A percentile compares a stretch with the other conserved stretches of the same genome.
These are phyloP conservation scores for Gremmenia infestans DNA, from an alignment of 2,329 filamentous ascomycete species.

Conservation along the genomic window DNA sequence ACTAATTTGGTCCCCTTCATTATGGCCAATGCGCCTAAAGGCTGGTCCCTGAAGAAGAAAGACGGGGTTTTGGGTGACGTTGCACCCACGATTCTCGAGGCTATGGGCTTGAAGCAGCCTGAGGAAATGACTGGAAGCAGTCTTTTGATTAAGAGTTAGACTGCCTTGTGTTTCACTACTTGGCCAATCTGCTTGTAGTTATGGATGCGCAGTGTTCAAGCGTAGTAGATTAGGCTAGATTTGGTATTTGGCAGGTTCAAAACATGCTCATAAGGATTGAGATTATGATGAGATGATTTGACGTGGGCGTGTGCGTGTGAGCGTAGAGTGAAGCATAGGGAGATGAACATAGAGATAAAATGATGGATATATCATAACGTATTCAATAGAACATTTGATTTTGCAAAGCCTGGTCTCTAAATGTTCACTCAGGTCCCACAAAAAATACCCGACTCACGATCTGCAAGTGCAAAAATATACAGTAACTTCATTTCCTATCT, in stretches of 20 bases:
- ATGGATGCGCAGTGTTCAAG: background rate
- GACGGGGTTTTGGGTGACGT: constrained; percentile 95
- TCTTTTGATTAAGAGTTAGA: constrained; percentile 66
- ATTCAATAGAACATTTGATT: background rate
- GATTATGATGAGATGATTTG: constrained; percentile 1
- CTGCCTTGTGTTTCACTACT: constrained; percentile 12
- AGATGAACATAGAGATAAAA: background rate
- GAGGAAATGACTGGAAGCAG: constrained; percentile 87
- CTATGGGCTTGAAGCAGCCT: constrained; percentile 87
- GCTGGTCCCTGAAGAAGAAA: constrained; percentile 72
- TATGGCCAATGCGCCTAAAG: constrained; percentile 93
- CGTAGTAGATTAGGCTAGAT: constrained; percentile 13
- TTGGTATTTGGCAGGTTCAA: constrained; percentile 24
- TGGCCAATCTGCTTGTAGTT: constrained; percentile 6
- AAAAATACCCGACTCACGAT: too few relatives aligned
- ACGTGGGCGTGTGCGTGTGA: background rate
- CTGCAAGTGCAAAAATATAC: background rate
- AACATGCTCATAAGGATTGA: constrained; percentile 27
- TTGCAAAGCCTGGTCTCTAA: background rate
- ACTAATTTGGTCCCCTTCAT: constrained; percentile 97
- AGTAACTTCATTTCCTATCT: background rate
- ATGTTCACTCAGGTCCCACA: background rate
- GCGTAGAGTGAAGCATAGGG: background rate
- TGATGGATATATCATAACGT: background rate
- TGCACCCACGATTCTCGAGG: constrained; percentile 84